Conservation (phyloP, 73 alveolate species). For the Paramecium tetraurelia region DNA sequence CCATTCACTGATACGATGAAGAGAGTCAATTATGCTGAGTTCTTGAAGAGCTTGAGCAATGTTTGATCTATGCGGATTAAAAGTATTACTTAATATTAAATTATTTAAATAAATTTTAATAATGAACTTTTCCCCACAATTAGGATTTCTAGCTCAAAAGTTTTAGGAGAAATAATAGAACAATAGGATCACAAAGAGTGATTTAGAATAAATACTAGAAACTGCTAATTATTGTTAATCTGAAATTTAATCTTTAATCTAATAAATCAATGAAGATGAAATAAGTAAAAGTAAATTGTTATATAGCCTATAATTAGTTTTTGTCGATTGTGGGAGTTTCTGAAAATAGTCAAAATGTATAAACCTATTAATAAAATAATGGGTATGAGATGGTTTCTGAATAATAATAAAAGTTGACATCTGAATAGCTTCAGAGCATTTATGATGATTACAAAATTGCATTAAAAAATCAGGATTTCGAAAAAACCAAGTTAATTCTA, state of each 20-base stretch:
- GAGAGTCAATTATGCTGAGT: slow-evolving; percentile 60
- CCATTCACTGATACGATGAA: slow-evolving; percentile 62
- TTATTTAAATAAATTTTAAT: background rate
- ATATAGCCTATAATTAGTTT: slow-evolving; percentile 14
- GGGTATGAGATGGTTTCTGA: background rate
- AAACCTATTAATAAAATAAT: background rate
- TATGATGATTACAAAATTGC: slow-evolving; percentile 39
- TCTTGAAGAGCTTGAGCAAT: slow-evolving; percentile 42
- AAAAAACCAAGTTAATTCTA: background rate
- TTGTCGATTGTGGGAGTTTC: slow-evolving; percentile 6
- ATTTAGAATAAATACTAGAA: background rate
- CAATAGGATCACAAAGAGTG: background rate
- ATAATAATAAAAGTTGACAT: background rate
- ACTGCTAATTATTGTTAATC: background rate
- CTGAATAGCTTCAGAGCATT: background rate
- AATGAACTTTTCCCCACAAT: slow-evolving; percentile 30
- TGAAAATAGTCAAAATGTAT: background rate
- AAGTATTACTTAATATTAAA: background rate
- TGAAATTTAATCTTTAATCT: background rate
- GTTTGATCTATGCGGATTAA: slow-evolving; percentile 14
- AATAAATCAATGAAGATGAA: background rate
- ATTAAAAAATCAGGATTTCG: background rate
- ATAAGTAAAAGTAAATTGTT: background rate
- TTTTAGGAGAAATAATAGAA: background rate
- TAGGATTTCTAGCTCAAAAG: background rate